These are phyloP conservation scores for Chlorella sp. DNA, from an alignment of 139 green algal genomes.

Conservation along the genomic window DNA sequence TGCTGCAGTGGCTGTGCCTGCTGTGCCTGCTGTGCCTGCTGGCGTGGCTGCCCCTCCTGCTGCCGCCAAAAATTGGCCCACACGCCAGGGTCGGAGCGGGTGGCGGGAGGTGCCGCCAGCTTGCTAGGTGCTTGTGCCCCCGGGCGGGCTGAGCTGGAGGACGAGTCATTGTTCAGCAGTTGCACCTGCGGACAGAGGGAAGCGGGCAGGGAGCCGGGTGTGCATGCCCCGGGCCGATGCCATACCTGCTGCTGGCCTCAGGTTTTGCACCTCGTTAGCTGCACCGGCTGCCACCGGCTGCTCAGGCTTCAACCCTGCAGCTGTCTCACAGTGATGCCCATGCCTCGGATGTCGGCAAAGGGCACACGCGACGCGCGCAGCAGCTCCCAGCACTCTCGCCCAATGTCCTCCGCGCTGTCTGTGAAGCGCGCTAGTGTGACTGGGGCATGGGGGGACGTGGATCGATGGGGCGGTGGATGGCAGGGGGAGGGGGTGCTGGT, in stretches of 20 bases:
- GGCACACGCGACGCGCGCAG: constrained; percentile 64
- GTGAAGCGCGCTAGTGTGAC: constrained; percentile 51
- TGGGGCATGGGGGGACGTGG: constrained; percentile 18
- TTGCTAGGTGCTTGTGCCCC: background rate
- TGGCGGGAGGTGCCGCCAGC: background rate
- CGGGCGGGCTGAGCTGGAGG: background rate
- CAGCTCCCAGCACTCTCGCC: constrained; percentile 55
- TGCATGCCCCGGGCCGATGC: too few relatives aligned
- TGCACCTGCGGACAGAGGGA: too few relatives aligned
- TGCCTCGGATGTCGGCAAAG: constrained; percentile 73
- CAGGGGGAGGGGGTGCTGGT: too few relatives aligned
- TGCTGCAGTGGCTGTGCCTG: background rate
- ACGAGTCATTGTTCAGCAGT: too few relatives aligned
- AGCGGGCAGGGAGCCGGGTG: constrained; percentile 8
- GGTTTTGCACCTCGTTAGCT: too few relatives aligned
- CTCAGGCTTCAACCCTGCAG: constrained; percentile 41
- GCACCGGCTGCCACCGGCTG: constrained; percentile 33
- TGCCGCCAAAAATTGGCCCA: background rate
- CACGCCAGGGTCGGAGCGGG: constrained; percentile 23
- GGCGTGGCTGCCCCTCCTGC: background rate
- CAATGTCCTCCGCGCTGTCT: constrained; percentile 50
- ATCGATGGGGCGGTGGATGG: background rate
- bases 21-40: background rate
- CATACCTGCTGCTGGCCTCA: too few relatives aligned
- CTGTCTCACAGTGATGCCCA: constrained; percentile 77